Conservation (phyloP, 208 protist species). For the Vickermania ingenoplastis region DNA sequence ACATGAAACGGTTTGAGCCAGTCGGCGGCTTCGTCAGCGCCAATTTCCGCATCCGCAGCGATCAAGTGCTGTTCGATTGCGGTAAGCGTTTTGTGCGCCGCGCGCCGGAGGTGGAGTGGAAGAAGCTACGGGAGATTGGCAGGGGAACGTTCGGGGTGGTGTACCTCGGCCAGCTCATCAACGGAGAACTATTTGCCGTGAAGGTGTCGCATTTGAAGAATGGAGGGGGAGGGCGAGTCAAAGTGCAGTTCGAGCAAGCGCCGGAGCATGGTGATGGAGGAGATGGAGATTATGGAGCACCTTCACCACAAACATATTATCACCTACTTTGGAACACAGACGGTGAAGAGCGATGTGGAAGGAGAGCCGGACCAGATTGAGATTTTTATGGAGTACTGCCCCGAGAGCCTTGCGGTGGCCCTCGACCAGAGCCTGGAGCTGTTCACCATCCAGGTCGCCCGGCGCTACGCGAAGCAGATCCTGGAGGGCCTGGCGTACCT, state of each 20-base stretch:
- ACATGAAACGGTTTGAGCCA: constrained; percentile 26
- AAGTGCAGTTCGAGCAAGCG: background rate
- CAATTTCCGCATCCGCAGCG: background rate
- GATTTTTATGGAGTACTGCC: no score
- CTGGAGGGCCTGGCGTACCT: no score
- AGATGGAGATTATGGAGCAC: constrained; percentile 35
- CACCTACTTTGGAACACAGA: constrained; percentile 31
- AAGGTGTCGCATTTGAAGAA: no score
- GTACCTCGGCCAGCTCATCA: background rate
- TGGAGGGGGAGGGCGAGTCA: no score
- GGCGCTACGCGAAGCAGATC: no score
- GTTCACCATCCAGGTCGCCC: no score
- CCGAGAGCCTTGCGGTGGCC: no score
- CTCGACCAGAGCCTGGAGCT: no score
- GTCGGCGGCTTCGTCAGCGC: constrained; percentile 8
- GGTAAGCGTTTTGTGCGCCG: background rate
- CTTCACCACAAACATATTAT: constrained; percentile 40
- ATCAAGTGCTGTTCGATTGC: background rate
- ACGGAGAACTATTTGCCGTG: background rate
- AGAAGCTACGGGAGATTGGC: background rate
- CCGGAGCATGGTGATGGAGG: constrained; percentile 8
- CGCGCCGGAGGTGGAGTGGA: background rate
- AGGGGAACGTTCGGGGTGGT: background rate
- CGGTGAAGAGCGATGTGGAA: constrained; percentile 7
- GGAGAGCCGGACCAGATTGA: no score